Conservation (phyloP, 306 rosid species). For the Lathyrus tuberosus region DNA sequence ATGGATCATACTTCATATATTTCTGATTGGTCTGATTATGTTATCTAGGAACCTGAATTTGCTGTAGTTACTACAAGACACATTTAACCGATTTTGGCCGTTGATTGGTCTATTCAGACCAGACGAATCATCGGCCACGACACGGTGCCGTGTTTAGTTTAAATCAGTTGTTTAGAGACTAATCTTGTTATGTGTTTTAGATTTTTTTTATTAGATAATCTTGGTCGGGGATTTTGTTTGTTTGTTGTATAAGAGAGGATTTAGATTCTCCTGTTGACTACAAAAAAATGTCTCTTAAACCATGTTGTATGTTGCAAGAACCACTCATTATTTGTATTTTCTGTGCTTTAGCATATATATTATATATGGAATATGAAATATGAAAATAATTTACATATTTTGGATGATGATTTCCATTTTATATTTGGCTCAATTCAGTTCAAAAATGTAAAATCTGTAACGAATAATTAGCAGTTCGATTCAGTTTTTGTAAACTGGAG, state of each 20-base stretch:
- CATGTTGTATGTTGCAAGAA: conserved; percentile 40
- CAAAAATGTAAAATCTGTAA: no score
- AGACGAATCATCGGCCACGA: background rate
- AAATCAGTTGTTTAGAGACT: conserved; percentile 45
- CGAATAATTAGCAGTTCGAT: no score
- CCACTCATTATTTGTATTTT: conserved; percentile 4
- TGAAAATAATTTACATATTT: no score
- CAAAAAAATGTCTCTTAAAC: background rate
- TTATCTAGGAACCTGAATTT: conserved; percentile 47
- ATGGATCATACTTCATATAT: conserved; percentile 91
- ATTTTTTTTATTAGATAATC: background rate
- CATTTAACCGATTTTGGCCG: background rate
- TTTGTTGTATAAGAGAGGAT: conserved; percentile 55
- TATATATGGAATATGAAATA: no score
- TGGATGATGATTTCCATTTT: no score
- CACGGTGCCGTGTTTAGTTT: background rate
- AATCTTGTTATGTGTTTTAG: background rate
- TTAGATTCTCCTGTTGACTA: conserved; percentile 59
- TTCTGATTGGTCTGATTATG: conserved; percentile 80
- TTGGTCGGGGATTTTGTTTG: conserved; percentile 36
- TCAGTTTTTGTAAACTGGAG: no score
- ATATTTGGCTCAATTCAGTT: no score
- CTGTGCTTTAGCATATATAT: background rate
- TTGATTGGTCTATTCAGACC: background rate
- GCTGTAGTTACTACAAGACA: background rate